Percentiles rank a stretch among this genome's conserved stretches.
Conservation (phyloP, 2,329 filamentous ascomycete species). For the Ceratocystis cubensis region DNA sequence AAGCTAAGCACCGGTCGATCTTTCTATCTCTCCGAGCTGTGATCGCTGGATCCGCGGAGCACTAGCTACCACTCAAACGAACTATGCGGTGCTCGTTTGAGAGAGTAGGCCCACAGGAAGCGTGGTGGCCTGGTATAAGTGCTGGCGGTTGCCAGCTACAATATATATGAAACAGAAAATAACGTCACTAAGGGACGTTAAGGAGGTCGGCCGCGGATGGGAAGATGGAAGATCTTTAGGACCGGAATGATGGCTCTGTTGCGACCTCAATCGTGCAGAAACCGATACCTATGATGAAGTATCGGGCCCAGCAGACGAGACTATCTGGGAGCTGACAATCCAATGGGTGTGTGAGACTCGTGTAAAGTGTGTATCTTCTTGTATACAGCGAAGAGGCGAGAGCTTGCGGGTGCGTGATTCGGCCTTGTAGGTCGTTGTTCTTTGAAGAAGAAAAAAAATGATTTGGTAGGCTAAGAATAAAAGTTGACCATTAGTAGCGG, state of each 20-base stretch:
- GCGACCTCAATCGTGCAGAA: constrained; percentile 54
- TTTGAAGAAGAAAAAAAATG: background rate
- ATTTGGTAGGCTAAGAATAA: constrained; percentile 6
- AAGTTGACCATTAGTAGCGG: constrained; percentile 1
- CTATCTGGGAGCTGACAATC: constrained; percentile 22
- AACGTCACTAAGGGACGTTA: constrained; percentile 69
- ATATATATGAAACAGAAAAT: constrained; percentile 28
- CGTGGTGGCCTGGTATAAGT: constrained; percentile 44
- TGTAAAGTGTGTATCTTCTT: background rate
- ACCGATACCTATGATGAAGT: constrained; percentile 72
- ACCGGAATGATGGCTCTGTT: constrained; percentile 74
- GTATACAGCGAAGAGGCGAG: background rate
- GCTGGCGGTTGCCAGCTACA: constrained; percentile 85
- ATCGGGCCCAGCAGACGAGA: constrained; percentile 64
- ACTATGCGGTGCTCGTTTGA: constrained; percentile 86
- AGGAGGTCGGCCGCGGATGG: constrained; percentile 75
- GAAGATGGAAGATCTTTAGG: constrained; percentile 68
- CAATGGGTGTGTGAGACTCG: background rate
- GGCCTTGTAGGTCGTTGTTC: background rate
- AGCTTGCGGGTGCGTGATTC: background rate
- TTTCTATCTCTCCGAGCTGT: constrained; percentile 16
- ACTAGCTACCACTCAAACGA: constrained; percentile 97
- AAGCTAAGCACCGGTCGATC: constrained; percentile 16
- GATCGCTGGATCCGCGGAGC: constrained; percentile 59
- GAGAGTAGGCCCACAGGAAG: constrained; percentile 84